phyloP scores from a whole-genome alignment of 2,329 filamentous ascomycete genomes.

The Fusarium pseudonygamai region DNA sequence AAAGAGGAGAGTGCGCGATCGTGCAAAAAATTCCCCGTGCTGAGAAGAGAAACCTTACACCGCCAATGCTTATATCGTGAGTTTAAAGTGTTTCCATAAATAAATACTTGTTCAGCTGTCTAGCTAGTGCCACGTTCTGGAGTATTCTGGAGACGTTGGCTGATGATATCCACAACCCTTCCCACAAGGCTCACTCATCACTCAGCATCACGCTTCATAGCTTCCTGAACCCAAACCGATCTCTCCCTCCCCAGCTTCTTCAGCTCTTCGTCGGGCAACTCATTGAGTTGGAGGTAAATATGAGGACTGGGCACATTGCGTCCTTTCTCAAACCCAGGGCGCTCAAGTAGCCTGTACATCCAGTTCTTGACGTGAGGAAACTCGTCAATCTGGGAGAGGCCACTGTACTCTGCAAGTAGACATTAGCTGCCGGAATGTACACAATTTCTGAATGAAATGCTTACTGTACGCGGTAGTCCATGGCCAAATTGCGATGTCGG shows the following conservation, averaged over 20 bases:
- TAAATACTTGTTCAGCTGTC: neutral
- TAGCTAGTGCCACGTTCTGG: constrained; percentile 14
- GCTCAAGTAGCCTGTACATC: constrained; percentile 74
- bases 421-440: neutral
- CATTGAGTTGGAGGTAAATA: constrained; percentile 62
- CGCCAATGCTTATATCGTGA: constrained; percentile 15
- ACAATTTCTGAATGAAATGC: constrained; percentile 3
- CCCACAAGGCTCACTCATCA: neutral
- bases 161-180: constrained; percentile 5
- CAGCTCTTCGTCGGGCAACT: constrained; percentile 59
- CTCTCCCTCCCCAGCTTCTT: constrained; percentile 63
- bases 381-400: constrained; percentile 67
- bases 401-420: constrained; percentile 42
- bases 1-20: constrained; percentile 7
- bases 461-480: constrained; percentile 70
- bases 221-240: constrained; percentile 71
- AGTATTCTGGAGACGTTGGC: neutral
- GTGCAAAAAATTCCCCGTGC: neutral
- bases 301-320: constrained; percentile 74
- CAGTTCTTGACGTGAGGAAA: constrained; percentile 81
- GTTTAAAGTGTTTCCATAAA: constrained; percentile 13
- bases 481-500: constrained; percentile 82
- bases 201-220: constrained; percentile 71
- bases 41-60: constrained; percentile 25
- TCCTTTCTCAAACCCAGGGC: constrained; percentile 79